Percentiles rank a stretch among this genome's conserved stretches.
phyloP scores from a whole-genome alignment of 352 stramenopile genomes.

The Halophytophthora batemanensis region DNA sequence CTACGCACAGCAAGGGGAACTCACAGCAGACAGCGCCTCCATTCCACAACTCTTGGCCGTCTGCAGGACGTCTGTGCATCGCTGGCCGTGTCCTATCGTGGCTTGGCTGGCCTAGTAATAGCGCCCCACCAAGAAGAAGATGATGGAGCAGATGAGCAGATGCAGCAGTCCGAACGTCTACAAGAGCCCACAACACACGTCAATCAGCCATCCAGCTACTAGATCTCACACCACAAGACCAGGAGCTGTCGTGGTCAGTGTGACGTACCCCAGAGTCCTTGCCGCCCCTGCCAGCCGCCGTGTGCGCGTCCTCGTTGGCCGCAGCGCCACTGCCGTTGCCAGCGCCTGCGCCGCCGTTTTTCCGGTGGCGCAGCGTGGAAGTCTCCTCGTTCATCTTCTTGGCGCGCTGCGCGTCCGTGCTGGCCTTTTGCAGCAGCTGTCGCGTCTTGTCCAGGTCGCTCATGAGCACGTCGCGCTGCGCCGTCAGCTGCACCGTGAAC shows the following conservation, averaged over 20 bases:
- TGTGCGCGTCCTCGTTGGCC: constrained; percentile 35
- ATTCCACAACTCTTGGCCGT: too few species aligned
- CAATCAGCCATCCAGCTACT: constrained; percentile 1
- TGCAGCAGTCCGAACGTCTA: constrained; percentile 81
- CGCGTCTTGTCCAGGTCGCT: constrained; percentile 81
- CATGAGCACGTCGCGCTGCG: constrained; percentile 82
- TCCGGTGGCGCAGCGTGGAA: constrained; percentile 67
- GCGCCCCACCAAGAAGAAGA: constrained; percentile 88
- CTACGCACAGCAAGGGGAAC: too few species aligned
- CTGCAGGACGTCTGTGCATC: too few species aligned
- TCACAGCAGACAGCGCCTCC: too few species aligned
- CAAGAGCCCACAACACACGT: constrained; percentile 3
- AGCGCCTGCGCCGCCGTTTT: constrained; percentile 25
- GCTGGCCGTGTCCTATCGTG: too few species aligned
- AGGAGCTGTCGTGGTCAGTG: not conserved
- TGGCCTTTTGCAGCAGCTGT: constrained; percentile 71
- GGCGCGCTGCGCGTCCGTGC: constrained; percentile 50
- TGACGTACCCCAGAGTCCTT: constrained; percentile 59
- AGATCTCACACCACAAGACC: not conserved
- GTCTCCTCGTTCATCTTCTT: constrained; percentile 65
- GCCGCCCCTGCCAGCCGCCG: constrained; percentile 25
- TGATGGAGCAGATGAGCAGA: constrained; percentile 80
- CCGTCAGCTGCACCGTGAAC: constrained; percentile 87
- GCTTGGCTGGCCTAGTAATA: constrained; percentile 55
- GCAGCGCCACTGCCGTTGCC: constrained; percentile 5